These are phyloP conservation scores for Yarrowia sp. DNA, from an alignment of 805 yeast species.

Conservation along the genomic window DNA sequence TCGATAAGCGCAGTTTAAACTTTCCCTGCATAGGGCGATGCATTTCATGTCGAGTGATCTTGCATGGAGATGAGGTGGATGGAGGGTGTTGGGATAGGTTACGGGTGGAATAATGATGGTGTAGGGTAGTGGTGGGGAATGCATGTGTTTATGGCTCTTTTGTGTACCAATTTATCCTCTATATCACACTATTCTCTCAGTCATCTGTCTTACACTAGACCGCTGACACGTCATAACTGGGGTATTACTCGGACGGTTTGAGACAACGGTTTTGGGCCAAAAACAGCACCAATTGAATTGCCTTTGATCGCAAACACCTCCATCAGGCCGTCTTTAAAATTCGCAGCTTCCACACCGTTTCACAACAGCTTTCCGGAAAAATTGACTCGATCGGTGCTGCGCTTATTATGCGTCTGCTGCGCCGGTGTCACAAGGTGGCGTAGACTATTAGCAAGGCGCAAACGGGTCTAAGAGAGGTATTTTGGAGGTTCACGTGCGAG, in stretches of 20 bases:
- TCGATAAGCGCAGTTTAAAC: slow-evolving; percentile 1
- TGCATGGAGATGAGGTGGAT: background rate
- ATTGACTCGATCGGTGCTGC: slow-evolving; percentile 1
- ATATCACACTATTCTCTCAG: background rate
- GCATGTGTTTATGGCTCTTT: no score
- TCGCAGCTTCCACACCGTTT: background rate
- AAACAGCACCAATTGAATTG: background rate
- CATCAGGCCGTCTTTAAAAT: no score
- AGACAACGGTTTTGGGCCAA: background rate
- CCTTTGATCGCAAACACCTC: no score
- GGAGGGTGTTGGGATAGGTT: no score
- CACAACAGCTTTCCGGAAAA: background rate
- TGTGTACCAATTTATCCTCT: background rate
- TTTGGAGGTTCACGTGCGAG: background rate
- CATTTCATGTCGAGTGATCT: background rate
- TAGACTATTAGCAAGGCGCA: background rate
- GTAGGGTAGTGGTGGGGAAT: no score
- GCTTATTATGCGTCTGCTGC: slow-evolving; percentile 18
- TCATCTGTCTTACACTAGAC: background rate
- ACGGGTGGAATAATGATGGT: no score
- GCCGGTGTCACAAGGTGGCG: slow-evolving; percentile 19
- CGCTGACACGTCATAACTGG: slow-evolving; percentile 5
- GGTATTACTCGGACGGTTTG: background rate
- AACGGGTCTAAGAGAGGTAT: background rate
- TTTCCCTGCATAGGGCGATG: slow-evolving; percentile 6